Conservation (phyloP, 495 filamentous ascomycete species). For the Penicillium canariense region DNA sequence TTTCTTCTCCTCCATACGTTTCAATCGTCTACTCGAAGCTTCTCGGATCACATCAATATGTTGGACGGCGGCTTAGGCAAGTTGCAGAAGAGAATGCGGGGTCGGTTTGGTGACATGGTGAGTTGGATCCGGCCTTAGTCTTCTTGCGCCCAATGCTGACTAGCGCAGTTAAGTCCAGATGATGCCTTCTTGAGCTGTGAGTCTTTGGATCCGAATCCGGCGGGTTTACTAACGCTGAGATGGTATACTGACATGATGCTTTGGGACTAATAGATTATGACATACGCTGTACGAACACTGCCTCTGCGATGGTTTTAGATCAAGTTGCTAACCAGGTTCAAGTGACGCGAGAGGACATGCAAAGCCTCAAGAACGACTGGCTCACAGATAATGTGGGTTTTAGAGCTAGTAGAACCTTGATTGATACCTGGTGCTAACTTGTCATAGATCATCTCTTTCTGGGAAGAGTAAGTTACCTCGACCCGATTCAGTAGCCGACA, state of each 20-base stretch:
- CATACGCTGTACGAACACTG: slow-evolving; percentile 56
- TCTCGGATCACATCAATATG: slow-evolving; percentile 18
- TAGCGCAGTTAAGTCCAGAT: slow-evolving; percentile 58
- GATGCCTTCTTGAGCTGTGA: slow-evolving; percentile 72
- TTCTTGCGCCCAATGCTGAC: slow-evolving; percentile 8
- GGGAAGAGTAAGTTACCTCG: slow-evolving; percentile 77
- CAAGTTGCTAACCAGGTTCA: slow-evolving; percentile 15
- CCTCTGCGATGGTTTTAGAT: background rate
- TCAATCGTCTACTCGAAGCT: background rate
- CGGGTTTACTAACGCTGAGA: too few species aligned
- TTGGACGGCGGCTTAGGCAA: slow-evolving; percentile 41
- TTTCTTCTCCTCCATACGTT: background rate
- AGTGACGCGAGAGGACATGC: slow-evolving; percentile 85
- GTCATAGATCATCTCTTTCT: slow-evolving; percentile 75
- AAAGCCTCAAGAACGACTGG: slow-evolving; percentile 89
- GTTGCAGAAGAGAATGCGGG: slow-evolving; percentile 44
- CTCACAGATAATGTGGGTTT: slow-evolving; percentile 89
- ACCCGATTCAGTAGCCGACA: background rate
- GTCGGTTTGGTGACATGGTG: slow-evolving; percentile 34
- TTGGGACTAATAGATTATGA: slow-evolving; percentile 56
- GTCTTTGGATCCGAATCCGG: slow-evolving; percentile 25
- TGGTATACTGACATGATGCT: slow-evolving; percentile 13
- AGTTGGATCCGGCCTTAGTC: too few species aligned
- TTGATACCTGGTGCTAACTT: slow-evolving; percentile 14
- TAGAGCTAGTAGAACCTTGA: slow-evolving; percentile 1